Evolutionary conservation across 805 yeast species (phyloP), one percentile per base, ranked within the genome.

Genomic region (Pichia exigua): DNA sequence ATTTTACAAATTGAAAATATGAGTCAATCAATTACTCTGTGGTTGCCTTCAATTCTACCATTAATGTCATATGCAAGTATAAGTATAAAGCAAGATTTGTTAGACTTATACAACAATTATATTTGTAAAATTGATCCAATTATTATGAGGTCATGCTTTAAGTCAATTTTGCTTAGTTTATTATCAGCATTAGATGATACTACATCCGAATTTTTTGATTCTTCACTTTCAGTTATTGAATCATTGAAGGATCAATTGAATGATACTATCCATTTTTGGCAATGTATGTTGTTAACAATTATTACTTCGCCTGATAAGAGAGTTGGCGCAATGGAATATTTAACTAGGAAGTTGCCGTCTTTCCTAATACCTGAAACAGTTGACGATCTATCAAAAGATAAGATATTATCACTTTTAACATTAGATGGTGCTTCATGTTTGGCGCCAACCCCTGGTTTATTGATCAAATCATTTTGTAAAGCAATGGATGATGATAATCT

Each of bases 41-140:
- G 99, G 99, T 73, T 92, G 2, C 96, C 97, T 0, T 97, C 98
- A 0, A 66, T 94, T n/a, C 70, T 94, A 10, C 97, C 98, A 0
- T 70, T 94, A 50, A 79, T 92, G 78, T 79, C 94, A 17, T 88
- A 83, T 63, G 96, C 96, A 11, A 84, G 95, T 6, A 88, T 90
- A 63, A 86, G 86, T 59, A 92, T 92, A 44, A 90, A 87, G 64
- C 92, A 95, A 0, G 81, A 80, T 56, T 70, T 91, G 46, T 73
- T 92, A 18, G 78, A 78, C 24, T 67, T 92, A 2, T 81, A 83
- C 57, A 76, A 75, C 32, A 71, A 72, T 2, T 77, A 78, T 58
- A 62, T 90, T 8, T 69, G 87, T 9, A 72, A 70, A 39, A 59
- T 87, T 3, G 77, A 84, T 3, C 61, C 81, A 2, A 51, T 57